phyloP scores from a whole-genome alignment of 2,329 filamentous ascomycete species.

The Aureobasidium sp. region DNA sequence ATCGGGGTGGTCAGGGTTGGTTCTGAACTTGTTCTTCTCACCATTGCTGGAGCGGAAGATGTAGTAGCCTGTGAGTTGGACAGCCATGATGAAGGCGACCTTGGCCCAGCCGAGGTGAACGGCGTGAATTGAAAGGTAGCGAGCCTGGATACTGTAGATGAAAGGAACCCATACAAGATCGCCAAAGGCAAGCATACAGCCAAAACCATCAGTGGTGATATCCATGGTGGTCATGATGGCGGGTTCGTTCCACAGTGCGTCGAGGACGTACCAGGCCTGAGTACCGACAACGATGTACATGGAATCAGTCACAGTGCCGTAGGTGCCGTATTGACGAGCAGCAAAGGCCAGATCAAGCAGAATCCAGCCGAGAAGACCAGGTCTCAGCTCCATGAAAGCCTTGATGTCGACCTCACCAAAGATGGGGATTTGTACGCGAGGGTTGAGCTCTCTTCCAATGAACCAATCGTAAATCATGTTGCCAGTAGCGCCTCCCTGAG shows the following conservation, averaged over 20 bases:
- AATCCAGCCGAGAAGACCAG: conserved; percentile 82
- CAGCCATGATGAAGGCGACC: conserved; percentile 53
- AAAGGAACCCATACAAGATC: conserved; percentile 92
- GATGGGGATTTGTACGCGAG: conserved; percentile 67
- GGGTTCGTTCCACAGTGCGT: conserved; percentile 78
- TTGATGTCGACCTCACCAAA: conserved; percentile 87
- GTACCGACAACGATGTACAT: conserved; percentile 66
- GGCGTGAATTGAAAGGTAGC: conserved; percentile 77
- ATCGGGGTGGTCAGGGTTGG: conserved; percentile 68
- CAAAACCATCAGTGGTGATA: conserved; percentile 86
- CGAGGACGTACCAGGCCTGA: conserved; percentile 75
- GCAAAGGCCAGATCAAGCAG: conserved; percentile 77
- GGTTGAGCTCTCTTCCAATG: conserved; percentile 92
- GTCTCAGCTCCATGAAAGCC: conserved; percentile 80
- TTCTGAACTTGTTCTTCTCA: conserved; percentile 92
- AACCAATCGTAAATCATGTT: conserved; percentile 94
- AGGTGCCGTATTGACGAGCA: conserved; percentile 78
- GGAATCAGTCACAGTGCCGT: conserved; percentile 75
- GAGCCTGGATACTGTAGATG: conserved; percentile 72
- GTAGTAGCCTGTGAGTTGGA: conserved; percentile 68
- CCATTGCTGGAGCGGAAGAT: conserved; percentile 93
- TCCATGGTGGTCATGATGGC: conserved; percentile 91
- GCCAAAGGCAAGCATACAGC: conserved; percentile 89
- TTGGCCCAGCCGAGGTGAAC: conserved; percentile 64
- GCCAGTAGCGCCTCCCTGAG: conserved; percentile 69